phyloP scores from a whole-genome alignment of 2,329 filamentous ascomycete genomes.

The Colletotrichum destructivum region DNA sequence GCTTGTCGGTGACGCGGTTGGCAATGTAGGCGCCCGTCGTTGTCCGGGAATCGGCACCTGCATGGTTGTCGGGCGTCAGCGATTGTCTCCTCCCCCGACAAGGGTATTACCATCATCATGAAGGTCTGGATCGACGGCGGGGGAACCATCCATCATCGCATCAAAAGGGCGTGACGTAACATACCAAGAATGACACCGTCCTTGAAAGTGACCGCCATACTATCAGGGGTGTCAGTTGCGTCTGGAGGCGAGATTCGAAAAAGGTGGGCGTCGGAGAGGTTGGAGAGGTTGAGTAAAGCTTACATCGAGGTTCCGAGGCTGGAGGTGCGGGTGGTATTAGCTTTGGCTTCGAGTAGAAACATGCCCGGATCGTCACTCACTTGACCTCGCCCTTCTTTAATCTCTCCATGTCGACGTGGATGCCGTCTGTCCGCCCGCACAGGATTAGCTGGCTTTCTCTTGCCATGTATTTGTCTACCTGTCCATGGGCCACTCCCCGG shows the following conservation, averaged over 20 bases:
- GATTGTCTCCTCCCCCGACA: neutral
- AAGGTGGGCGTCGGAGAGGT: neutral
- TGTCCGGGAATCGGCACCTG: conserved; percentile 94
- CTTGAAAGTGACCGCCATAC: conserved; percentile 99
- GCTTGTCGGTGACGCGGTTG: conserved; percentile 99
- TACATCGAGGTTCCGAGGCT: conserved; percentile 98
- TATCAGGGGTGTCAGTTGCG: conserved; percentile 57
- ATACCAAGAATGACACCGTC: conserved; percentile 93
- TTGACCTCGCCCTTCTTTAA: conserved; percentile 99
- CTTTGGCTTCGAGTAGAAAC: conserved; percentile 17
- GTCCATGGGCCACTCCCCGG: neutral
- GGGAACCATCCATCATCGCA: no score
- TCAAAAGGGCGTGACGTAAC: conserved; percentile 42
- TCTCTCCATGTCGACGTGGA: conserved; percentile 98
- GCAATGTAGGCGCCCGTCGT: conserved; percentile 99
- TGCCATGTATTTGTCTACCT: neutral
- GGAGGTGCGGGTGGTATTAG: conserved; percentile 51
- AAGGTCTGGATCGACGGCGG: neutral
- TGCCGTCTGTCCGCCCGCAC: conserved; percentile 80
- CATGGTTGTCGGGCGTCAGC: neutral
- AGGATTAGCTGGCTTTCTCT: conserved; percentile 11
- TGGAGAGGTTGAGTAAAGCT: conserved; percentile 51
- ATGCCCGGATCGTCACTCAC: conserved; percentile 68
- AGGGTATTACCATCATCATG: no score
- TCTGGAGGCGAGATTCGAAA: conserved; percentile 27